Evolutionary conservation across 139 green algal species (phyloP).

Genomic region (Microglena sp.): DNA sequence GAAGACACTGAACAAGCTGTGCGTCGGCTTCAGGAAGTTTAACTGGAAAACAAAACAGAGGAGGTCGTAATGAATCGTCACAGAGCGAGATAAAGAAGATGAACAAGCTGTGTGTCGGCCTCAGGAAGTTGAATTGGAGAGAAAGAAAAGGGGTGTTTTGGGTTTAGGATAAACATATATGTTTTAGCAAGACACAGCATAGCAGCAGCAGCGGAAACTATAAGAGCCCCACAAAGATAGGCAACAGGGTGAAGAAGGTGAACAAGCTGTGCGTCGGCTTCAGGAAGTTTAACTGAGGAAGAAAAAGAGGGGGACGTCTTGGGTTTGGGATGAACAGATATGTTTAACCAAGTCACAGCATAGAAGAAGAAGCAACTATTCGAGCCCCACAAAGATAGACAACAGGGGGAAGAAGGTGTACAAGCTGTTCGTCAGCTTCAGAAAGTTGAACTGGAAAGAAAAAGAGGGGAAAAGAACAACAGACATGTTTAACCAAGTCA

Average conservation of each 20-base stretch:
- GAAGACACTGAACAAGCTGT: conserved; percentile 92
- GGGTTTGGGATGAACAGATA: no score
- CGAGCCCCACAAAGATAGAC: no score
- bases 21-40: conserved; percentile 93
- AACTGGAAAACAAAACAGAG: no score
- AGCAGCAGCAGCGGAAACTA: no score
- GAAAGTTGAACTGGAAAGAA: conserved; percentile 79
- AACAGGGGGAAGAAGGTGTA: conserved; percentile 95
- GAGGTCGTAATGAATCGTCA: no score
- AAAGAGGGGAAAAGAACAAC: conserved; percentile 6
- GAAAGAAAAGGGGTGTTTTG: background rate
- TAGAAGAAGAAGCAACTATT: no score
- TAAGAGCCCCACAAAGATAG: no score
- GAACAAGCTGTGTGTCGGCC: conserved; percentile 89
- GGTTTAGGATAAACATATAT: no score
- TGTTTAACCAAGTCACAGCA: no score
- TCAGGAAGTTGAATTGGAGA: conserved; percentile 90
- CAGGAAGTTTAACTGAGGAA: conserved; percentile 85
- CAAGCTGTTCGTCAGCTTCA: conserved; percentile 91
- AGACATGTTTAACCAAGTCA: no score
- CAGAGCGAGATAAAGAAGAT: conserved; percentile 85
- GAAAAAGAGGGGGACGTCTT: background rate
- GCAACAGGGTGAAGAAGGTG: conserved; percentile 91
- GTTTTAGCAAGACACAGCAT: no score
- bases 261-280: conserved; percentile 93